Evolutionary conservation across 306 rosid genomes (phyloP).

Genomic region (Prunus mongolica): DNA sequence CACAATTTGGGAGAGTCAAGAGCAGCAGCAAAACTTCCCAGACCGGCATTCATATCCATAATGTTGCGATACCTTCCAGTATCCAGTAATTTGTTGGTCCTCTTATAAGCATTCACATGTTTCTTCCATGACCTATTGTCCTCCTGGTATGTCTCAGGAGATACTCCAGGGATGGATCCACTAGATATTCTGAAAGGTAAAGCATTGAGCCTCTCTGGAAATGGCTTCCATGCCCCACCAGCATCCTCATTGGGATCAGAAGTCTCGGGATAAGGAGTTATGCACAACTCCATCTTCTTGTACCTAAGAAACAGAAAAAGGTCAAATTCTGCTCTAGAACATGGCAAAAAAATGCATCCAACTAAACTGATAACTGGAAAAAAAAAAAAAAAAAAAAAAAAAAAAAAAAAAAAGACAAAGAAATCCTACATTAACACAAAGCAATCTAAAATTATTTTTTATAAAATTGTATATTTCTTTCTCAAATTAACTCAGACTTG

Average conservation of each 20-base stretch:
- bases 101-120: conserved; percentile 73
- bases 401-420: no score
- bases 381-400: no score
- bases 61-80: conserved; percentile 68
- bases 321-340: not conserved
- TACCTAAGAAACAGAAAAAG: conserved; percentile 43
- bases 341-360: not conserved
- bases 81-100: conserved; percentile 55
- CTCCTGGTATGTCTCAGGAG: conserved; percentile 42
- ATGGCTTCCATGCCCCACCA: conserved; percentile 55
- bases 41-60: conserved; percentile 90
- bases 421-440: not conserved
- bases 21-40: conserved; percentile 89
- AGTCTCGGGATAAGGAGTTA: conserved; percentile 47
- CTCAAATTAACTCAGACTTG: not conserved
- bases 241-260: conserved; percentile 16
- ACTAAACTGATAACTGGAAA: not conserved
- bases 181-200: conserved; percentile 57
- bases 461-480: not conserved
- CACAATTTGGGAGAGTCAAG: conserved; percentile 70
- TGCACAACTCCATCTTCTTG: conserved; percentile 66
- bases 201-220: conserved; percentile 60
- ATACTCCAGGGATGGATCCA: conserved; percentile 50
- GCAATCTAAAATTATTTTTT: not conserved
- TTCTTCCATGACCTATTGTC: conserved; percentile 69